Evolutionary conservation across 2,329 filamentous ascomycete genomes (phyloP), one percentile per base, ranked within the genome.

Genomic region (Karstenula rhodostoma): DNA sequence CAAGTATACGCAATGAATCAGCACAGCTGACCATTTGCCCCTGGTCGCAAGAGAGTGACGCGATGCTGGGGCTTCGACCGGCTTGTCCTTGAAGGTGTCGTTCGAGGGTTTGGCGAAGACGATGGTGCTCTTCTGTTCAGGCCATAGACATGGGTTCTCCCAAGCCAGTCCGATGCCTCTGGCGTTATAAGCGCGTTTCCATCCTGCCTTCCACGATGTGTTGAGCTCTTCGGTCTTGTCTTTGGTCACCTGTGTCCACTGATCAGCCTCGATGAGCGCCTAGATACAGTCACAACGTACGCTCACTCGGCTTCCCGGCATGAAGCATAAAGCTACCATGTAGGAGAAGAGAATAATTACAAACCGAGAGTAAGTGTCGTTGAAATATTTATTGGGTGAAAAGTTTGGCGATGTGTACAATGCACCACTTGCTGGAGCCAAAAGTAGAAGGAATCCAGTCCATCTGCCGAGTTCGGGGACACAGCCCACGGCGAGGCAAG

Each of bases 311-410:
- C 33, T 22, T 19, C 40, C 48, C 12, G 29, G 49, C 50, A 54
- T 59, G 32, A 59, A 59, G 42, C 51, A 55, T n/a, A 60, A n/a
- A n/a, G 47, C 42, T 25, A 48, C 35, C 33, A 60, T 60, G 23
- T 60, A 43, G 9, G 53, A 60, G 10, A 35, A 51, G 15, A 56
- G 52, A 46, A 60, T 60, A n/a, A 60, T 32, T 12, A 60, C 54
- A 42, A 53, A 60, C 1, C 58, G 53, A 5, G 53, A 52, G 33
- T 57, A 60, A 23, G 47, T 57, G 22, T 60, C 58, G 32, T 60
- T 60, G 4, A 60, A 48, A 4, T 44, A 43, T 6, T 44, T 33
- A 17, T 54, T 43, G 4, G 58, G 58, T 8, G 58, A 57, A n/a
- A 60, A 32, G 10, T 56, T 43, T 12, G 48, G 25, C 13, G 58